Base-by-base conservation (phyloP, 2,329 filamentous ascomycete genomes). In the Corynespora cassiicola region DNA sequence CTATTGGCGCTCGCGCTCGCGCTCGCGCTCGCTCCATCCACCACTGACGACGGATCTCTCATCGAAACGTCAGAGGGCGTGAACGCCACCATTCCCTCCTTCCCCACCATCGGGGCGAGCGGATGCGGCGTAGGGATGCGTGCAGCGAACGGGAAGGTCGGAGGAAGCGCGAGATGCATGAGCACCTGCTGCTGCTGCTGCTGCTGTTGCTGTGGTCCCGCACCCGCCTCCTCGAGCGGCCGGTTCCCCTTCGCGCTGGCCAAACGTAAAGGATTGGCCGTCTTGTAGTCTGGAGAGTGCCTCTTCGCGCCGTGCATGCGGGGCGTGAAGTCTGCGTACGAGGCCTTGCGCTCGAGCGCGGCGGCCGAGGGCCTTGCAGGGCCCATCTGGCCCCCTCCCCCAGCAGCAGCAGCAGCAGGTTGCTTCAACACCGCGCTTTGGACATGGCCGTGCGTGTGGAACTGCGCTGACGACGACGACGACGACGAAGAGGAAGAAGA, bases 371-470 rank as follows among this genome's bases (percentile, higher is more conserved):
- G 52, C 9, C 46, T 47, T 19, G 45, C 49, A 9, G n/a, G n/a
- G n/a, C n/a, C n/a, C n/a, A n/a, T 66, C 81, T 90, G 47, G 86
- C 86, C 9, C 83, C 84, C 3, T 91, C 72, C 77, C 36, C 54
- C 42, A 35, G 52, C 36, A 23, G 38, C 39, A 29, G 52, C 54
- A 41, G 42, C 26, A n/a, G n/a, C n/a, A n/a, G n/a, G n/a, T n/a
- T n/a, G n/a, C n/a, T n/a, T n/a, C n/a, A 20, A 18, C 12, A n/a
- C n/a, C n/a, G n/a, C n/a, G n/a, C n/a, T n/a, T n/a, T n/a, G n/a
- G n/a, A n/a, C n/a, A n/a, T n/a, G n/a, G n/a, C n/a, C n/a, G n/a
- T n/a, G n/a, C n/a, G n/a, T n/a, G n/a, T n/a, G n/a, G n/a, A n/a
- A n/a, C n/a, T n/a, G n/a, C n/a, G n/a, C n/a, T n/a, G n/a, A n/a